Percentiles rank a stretch among this genome's conserved stretches.
These are phyloP conservation scores for Leptodermis oblonga DNA, from an alignment of 257 asterid species.

Conservation along the genomic window DNA sequence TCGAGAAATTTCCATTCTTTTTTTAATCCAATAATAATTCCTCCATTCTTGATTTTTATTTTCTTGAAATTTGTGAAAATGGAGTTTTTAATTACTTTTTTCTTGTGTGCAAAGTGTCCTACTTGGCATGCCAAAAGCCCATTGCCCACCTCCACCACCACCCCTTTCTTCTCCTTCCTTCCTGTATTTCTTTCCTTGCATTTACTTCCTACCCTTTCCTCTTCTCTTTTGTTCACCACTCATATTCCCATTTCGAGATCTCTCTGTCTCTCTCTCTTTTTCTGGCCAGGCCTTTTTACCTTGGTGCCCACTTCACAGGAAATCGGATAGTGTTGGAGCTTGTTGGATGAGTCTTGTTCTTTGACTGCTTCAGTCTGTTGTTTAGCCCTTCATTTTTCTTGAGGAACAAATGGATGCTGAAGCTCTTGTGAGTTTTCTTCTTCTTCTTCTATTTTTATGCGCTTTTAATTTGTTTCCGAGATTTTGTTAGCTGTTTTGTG, in stretches of 20 bases:
- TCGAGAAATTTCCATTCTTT: too few species aligned
- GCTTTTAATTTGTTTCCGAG: not conserved
- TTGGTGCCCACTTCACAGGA: not conserved
- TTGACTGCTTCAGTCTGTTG: conserved; percentile 15
- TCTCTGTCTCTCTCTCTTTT: conserved; percentile 10
- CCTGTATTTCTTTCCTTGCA: conserved; percentile 11
- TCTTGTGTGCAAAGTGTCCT: too few species aligned
- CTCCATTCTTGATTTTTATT: not conserved
- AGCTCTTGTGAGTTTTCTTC: conserved; percentile 44
- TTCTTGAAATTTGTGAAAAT: not conserved
- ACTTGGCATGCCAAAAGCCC: conserved; percentile 32
- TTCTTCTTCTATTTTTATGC: not conserved
- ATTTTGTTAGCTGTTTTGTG: not conserved
- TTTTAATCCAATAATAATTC: conserved; percentile 18
- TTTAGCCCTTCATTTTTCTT: conserved; percentile 10
- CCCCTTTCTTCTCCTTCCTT: conserved; percentile 5
- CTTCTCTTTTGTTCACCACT: conserved; percentile 27
- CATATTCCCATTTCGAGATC: conserved; percentile 7
- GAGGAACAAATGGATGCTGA: conserved; percentile 51
- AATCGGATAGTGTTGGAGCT: not conserved
- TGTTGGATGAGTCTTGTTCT: not conserved
- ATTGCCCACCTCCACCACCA: too few species aligned
- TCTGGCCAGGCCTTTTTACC: too few species aligned
- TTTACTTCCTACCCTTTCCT: too few species aligned
- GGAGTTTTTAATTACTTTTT: too few species aligned